phyloP scores from a whole-genome alignment of 2,329 filamentous ascomycete genomes.

The Coniochaeta sp. region DNA sequence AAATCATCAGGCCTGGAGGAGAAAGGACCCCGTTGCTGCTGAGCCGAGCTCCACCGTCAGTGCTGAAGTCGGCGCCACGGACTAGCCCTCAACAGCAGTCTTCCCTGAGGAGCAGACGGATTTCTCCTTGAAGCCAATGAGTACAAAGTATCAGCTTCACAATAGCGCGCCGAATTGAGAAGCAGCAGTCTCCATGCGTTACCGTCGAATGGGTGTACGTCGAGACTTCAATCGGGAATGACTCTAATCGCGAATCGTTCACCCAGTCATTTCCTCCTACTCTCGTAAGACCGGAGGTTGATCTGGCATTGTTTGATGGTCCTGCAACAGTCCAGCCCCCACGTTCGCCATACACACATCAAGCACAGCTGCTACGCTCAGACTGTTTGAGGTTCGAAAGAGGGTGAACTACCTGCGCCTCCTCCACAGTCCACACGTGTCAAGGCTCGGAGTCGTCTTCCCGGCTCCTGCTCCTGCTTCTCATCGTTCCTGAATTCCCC shows the following conservation, averaged over 20 bases:
- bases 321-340: not conserved
- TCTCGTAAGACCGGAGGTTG: not conserved
- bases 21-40: not conserved
- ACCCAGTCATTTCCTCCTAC: not conserved
- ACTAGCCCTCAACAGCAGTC: not conserved
- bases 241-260: not conserved
- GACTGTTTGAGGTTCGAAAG: not conserved
- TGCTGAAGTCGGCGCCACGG: not conserved
- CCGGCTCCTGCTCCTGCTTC: not conserved
- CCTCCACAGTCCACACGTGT: not conserved
- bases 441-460: not conserved
- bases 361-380: not conserved
- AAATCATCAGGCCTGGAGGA: not conserved
- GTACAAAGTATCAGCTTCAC: not conserved
- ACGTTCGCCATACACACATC: not conserved
- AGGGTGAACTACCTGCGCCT: not conserved
- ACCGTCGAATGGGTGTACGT: not conserved
- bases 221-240: not conserved
- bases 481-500: not conserved
- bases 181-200: not conserved
- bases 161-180: not conserved
- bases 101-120: not conserved
- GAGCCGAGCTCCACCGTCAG: not conserved
- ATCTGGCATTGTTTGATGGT: not conserved
- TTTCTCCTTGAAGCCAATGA: not conserved